Evolutionary conservation across 2,329 filamentous ascomycete species (phyloP).

Genomic region (Endoconidiophora laricicola): DNA sequence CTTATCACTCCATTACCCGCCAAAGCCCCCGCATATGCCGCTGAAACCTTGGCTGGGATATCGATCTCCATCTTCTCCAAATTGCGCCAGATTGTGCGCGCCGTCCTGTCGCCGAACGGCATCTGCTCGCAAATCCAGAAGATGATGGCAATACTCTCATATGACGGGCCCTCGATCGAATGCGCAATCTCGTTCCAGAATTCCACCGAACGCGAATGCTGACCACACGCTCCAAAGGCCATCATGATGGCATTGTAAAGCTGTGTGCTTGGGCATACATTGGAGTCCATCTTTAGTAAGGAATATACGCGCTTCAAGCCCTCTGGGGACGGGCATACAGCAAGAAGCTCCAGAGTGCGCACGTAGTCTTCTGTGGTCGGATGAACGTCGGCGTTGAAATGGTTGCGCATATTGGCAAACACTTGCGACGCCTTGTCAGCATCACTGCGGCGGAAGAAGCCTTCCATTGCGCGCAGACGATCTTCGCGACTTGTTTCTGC

Average conservation of each 20-base stretch:
- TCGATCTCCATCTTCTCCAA: constrained; percentile 62
- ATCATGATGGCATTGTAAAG: constrained; percentile 78
- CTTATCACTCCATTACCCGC: constrained; percentile 56
- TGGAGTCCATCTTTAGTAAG: constrained; percentile 84
- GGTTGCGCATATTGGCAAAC: constrained; percentile 87
- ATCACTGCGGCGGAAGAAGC: constrained; percentile 61
- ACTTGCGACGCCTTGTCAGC: constrained; percentile 74
- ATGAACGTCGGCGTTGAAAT: constrained; percentile 42
- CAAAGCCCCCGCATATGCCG: constrained; percentile 59
- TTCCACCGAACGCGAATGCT: constrained; percentile 49
- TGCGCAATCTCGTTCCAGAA: constrained; percentile 77
- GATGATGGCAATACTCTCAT: constrained; percentile 62
- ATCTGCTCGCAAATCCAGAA: constrained; percentile 60
- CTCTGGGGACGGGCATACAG: constrained; percentile 34
- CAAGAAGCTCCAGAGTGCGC: constrained; percentile 59
- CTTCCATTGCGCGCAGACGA: constrained; percentile 59
- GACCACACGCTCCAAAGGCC: constrained; percentile 56
- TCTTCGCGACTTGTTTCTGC: constrained; percentile 46
- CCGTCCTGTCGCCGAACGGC: constrained; percentile 39
- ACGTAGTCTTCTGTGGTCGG: constrained; percentile 64
- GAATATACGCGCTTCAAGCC: constrained; percentile 68
- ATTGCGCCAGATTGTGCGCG: constrained; percentile 54
- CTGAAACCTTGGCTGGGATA: constrained; percentile 56
- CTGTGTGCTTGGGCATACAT: constrained; percentile 56
- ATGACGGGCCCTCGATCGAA: constrained; percentile 71